Evolutionary conservation across 805 yeast species (phyloP).

Genomic region (Barnettozyma salicaria): DNA sequence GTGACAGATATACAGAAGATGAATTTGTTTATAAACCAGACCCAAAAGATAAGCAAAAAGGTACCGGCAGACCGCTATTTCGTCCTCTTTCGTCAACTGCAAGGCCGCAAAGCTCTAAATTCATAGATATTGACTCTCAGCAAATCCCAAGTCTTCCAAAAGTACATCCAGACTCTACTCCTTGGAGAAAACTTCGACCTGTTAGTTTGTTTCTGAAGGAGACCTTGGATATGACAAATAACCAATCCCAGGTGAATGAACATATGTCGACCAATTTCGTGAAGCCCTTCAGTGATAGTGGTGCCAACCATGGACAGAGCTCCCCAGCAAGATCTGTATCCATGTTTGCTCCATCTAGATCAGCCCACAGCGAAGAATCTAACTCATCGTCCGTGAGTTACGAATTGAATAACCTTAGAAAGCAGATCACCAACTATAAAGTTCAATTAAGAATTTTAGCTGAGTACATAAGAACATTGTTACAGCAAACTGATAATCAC

Average conservation of each 20-base stretch:
- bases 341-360: slow-evolving; percentile 14
- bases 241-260: not conserved
- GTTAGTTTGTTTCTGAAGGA: slow-evolving; percentile 16
- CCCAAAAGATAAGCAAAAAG: too few species aligned
- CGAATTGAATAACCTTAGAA: slow-evolving; percentile 35
- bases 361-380: slow-evolving; percentile 9
- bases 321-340: slow-evolving; percentile 19
- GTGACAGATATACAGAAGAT: not conserved
- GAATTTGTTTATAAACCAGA: too few species aligned
- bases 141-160: slow-evolving; percentile 28
- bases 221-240: slow-evolving; percentile 1
- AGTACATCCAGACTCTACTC: slow-evolving; percentile 31
- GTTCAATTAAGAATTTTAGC: slow-evolving; percentile 30
- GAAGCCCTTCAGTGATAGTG: slow-evolving; percentile 18
- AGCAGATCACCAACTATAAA: slow-evolving; percentile 38
- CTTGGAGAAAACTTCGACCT: slow-evolving; percentile 30
- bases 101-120: slow-evolving; percentile 12
- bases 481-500: slow-evolving; percentile 17
- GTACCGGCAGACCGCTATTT: not conserved
- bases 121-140: slow-evolving; percentile 26
- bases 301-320: not conserved
- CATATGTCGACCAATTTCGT: slow-evolving; percentile 17
- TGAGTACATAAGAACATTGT: slow-evolving; percentile 24
- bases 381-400: slow-evolving; percentile 12
- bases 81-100: not conserved